These are phyloP conservation scores for Ceratocystis destructans DNA, from an alignment of 2,329 filamentous ascomycete genomes.

Conservation along the genomic window DNA sequence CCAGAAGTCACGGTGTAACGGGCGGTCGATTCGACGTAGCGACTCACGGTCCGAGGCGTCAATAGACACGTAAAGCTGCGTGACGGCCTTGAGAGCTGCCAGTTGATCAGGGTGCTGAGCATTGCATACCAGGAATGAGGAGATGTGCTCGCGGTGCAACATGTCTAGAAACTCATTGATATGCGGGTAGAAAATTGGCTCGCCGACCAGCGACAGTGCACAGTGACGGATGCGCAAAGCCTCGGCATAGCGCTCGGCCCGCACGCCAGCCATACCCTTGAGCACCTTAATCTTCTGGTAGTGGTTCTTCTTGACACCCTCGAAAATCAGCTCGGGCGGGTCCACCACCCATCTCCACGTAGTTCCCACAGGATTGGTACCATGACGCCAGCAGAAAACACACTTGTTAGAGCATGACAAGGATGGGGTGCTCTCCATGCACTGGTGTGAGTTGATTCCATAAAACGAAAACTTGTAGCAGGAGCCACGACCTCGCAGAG, in stretches of 20 bases:
- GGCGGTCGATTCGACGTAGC: conserved; percentile 76
- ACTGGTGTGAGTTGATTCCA: conserved; percentile 88
- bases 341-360: conserved; percentile 96
- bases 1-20: conserved; percentile 93
- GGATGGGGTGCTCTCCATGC: conserved; percentile 95
- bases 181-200: conserved; percentile 97
- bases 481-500: conserved; percentile 78
- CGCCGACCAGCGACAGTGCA: conserved; percentile 79
- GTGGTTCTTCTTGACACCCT: conserved; percentile 79
- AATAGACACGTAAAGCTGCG: conserved; percentile 91
- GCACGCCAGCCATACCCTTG: conserved; percentile 81
- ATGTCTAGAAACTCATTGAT: conserved; percentile 84
- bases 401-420: conserved; percentile 97
- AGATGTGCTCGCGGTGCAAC: conserved; percentile 76
- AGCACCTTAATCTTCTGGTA: conserved; percentile 98
- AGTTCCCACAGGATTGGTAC: conserved; percentile 91
- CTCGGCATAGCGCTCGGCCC: conserved; percentile 82
- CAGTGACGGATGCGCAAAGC: conserved; percentile 90
- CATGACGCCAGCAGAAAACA: conserved; percentile 97
- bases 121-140: conserved; percentile 91
- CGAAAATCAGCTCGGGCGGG: conserved; percentile 75
- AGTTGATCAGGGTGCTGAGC: conserved; percentile 91
- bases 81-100: conserved; percentile 67
- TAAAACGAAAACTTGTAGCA: conserved; percentile 99
- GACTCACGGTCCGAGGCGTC: conserved; percentile 85